phyloP scores from a whole-genome alignment of 495 filamentous ascomycete species.

The Elasticomyces elasticus region DNA sequence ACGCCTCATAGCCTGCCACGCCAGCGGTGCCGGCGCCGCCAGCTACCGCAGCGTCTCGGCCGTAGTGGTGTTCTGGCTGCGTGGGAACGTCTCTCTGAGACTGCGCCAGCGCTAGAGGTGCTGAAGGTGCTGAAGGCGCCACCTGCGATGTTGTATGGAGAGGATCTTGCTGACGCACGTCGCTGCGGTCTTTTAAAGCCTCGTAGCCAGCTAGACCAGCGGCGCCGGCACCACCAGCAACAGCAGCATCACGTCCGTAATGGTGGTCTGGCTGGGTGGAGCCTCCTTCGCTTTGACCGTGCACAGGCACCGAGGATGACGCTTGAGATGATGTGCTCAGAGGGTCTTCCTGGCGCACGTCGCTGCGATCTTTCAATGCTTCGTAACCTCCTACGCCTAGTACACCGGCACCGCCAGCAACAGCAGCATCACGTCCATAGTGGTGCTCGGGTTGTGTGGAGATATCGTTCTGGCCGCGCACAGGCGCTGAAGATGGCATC shows the following conservation, averaged over 20 bases:
- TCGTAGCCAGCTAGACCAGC: slow-evolving; percentile 14
- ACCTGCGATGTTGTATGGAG: not conserved
- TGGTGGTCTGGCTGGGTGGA: too few relatives aligned
- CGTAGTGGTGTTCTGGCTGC: slow-evolving; percentile 25
- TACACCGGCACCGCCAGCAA: slow-evolving; percentile 19
- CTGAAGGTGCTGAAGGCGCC: not conserved
- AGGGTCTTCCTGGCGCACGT: not conserved
- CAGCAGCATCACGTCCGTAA: slow-evolving; percentile 19
- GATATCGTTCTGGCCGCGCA: too few relatives aligned
- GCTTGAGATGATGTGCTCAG: not conserved
- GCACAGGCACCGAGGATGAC: not conserved
- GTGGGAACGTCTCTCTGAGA: not conserved
- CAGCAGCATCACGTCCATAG: slow-evolving; percentile 18
- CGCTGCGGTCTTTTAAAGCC: not conserved
- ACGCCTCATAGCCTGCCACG: not conserved
- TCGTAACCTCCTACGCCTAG: slow-evolving; percentile 13
- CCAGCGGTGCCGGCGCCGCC: slow-evolving; percentile 18
- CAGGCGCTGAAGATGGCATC: not conserved
- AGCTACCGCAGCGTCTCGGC: slow-evolving; percentile 23
- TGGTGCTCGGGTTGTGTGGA: too few relatives aligned
- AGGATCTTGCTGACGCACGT: not conserved
- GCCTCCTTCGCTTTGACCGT: too few relatives aligned
- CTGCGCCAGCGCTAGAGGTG: too few relatives aligned
- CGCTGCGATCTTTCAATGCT: not conserved
- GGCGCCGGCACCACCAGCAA: slow-evolving; percentile 20